Evolutionary conservation across 331 rosid species (phyloP).

Genomic region (Rosa hybrid): DNA sequence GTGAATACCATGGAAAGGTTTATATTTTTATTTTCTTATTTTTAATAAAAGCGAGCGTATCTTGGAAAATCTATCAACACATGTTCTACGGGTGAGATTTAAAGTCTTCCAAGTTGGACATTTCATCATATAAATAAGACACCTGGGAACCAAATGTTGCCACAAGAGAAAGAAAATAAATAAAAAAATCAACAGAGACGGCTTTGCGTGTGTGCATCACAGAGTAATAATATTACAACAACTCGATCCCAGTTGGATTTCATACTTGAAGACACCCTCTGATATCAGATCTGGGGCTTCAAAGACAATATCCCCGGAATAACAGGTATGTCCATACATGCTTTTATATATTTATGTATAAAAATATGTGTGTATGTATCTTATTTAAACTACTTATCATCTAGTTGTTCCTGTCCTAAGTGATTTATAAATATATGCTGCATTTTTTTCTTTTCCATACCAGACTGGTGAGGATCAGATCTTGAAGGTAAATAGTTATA

Average conservation of each 20-base stretch:
- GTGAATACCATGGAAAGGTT: background rate
- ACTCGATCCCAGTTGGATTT: background rate
- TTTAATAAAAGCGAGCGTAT: background rate
- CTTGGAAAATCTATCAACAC: constrained; percentile 22
- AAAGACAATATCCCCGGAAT: background rate
- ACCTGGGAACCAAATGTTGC: constrained; percentile 13
- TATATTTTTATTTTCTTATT: background rate
- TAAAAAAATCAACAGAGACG: background rate
- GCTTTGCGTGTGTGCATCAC: background rate
- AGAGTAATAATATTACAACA: constrained; percentile 2
- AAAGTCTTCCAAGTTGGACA: constrained; percentile 34
- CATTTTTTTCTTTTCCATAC: background rate
- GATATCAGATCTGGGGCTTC: constrained; percentile 6
- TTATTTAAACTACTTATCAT: background rate
- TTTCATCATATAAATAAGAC: constrained; percentile 45
- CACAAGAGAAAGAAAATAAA: background rate
- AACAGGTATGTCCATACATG: constrained; percentile 6
- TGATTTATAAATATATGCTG: background rate
- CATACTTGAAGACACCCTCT: constrained; percentile 1
- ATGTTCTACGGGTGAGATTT: constrained; percentile 72
- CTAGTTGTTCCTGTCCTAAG: background rate
- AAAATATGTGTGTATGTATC: background rate
- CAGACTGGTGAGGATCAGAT: background rate
- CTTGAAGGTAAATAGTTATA: background rate
- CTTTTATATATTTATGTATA: background rate